Evolutionary conservation across 495 filamentous ascomycete species (phyloP), one percentile per base, ranked within the genome.

Genomic region (Podospora didyma): DNA sequence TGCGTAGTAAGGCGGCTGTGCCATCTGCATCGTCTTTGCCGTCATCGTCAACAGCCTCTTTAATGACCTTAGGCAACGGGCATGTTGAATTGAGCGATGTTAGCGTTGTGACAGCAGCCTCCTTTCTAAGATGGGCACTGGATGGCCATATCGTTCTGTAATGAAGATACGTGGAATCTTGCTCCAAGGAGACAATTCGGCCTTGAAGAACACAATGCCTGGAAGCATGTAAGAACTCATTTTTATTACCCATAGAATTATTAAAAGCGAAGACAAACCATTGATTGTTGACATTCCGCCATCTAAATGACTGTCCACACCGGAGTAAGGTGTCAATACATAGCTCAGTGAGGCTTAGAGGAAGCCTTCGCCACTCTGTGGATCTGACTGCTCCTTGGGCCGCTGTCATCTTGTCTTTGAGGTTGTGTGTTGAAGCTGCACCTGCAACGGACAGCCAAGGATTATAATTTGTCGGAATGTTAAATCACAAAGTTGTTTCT

Each of bases 251-350:
- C 9, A 37, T 16, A 9, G n/a, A 16, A 42, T 16, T 16, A 42
- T 5, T 17, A 42, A 10, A 17, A 14, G 12, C 39, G 39, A 31
- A 1, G 19, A 23, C 58, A 39, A 62, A 88, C 94, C 95, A 98
- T 82, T 94, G 87, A 62, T 90, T 82, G 17, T 81, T 80, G 49
- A 90, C 81, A 58, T 90, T 89, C 46, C 87, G 88, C 94, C 94
- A 98, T 76, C 94, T 79, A 67, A 96, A 97, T 2, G 91, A 92
- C 65, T 97, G 92, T 19, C 92, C 92, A 67, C 91, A 96, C 49
- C 90, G 85, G 16, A 97, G 75, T 0, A 90, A 95, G 0, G 92
- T 97, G 63, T 95, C 88, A 54, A 97, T 88, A 59, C 89, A 96
- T 26, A 97, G 81, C 67, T 97, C 92, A 24, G 82, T 78, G 23